Evolutionary conservation across 164 flowering plant genomes (phyloP).

Genomic region (Platanus orientalis): DNA sequence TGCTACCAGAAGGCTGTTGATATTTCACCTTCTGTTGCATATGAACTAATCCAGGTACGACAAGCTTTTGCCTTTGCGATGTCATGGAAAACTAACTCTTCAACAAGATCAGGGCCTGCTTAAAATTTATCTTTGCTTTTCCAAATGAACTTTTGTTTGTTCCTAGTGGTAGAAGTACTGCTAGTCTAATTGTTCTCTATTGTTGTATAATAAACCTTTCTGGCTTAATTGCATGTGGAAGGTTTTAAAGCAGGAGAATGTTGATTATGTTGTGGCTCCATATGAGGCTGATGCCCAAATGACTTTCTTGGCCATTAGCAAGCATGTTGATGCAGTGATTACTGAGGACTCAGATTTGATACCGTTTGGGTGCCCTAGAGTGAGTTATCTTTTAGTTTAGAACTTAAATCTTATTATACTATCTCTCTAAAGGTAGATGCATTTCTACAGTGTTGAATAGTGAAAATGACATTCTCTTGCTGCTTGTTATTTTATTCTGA

Average conservation of each 20-base stretch:
- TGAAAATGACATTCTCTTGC: neutral
- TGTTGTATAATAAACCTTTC: neutral
- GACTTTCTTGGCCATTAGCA: slow-evolving; percentile 80
- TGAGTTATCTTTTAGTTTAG: slow-evolving; percentile 33
- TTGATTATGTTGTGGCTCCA: slow-evolving; percentile 85
- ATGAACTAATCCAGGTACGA: slow-evolving; percentile 75
- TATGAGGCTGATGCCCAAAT: slow-evolving; percentile 99
- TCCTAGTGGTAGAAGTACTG: neutral
- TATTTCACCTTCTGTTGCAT: slow-evolving; percentile 80
- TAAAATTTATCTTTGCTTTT: neutral
- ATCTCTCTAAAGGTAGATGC: neutral
- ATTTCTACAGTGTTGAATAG: neutral
- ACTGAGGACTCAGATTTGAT: slow-evolving; percentile 97
- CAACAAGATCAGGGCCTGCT: neutral
- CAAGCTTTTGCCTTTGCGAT: neutral
- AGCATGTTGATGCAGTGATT: slow-evolving; percentile 80
- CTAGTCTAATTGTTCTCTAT: neutral
- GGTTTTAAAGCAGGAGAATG: slow-evolving; percentile 78
- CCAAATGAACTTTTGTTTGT: neutral
- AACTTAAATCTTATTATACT: slow-evolving; percentile 4
- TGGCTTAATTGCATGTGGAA: slow-evolving; percentile 28
- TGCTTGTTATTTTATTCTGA: neutral
- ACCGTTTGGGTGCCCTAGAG: slow-evolving; percentile 96
- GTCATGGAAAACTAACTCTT: neutral
- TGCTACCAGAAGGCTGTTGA: slow-evolving; percentile 97